phyloP scores from a whole-genome alignment of 2,329 filamentous ascomycete species.

The Tolypocladium cylindrosporum region DNA sequence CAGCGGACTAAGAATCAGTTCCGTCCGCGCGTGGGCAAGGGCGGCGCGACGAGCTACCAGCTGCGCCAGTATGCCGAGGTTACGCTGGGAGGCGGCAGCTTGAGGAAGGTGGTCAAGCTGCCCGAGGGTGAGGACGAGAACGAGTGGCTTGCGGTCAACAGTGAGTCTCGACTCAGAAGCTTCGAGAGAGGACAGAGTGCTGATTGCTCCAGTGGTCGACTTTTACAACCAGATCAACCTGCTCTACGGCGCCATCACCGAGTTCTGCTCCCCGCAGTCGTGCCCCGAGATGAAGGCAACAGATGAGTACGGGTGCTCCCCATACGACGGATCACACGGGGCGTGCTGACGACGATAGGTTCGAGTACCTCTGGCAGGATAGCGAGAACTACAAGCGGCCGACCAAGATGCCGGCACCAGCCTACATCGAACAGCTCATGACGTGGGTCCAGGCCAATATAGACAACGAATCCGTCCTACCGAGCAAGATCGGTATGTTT shows the following conservation, averaged over 20 bases:
- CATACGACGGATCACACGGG: background rate
- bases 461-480: constrained; percentile 90
- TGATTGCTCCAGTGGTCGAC: constrained; percentile 66
- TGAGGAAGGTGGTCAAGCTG: constrained; percentile 92
- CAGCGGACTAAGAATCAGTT: constrained; percentile 84
- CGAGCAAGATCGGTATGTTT: constrained; percentile 70
- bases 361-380: constrained; percentile 99
- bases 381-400: constrained; percentile 87
- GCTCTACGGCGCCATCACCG: constrained; percentile 95
- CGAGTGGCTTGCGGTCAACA: constrained; percentile 96
- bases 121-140: constrained; percentile 96
- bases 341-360: constrained; percentile 38
- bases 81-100: constrained; percentile 84
- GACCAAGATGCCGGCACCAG: constrained; percentile 94
- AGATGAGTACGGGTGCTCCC: constrained; percentile 63
- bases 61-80: constrained; percentile 97
- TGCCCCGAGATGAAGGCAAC: constrained; percentile 99
- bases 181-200: background rate
- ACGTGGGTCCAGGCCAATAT: constrained; percentile 91
- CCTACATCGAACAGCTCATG: constrained; percentile 98
- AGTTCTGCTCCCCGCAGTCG: constrained; percentile 94
- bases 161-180: constrained; percentile 38
- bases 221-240: constrained; percentile 99
- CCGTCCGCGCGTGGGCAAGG: constrained; percentile 79
- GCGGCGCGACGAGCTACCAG: constrained; percentile 80